Evolutionary conservation across 2,329 filamentous ascomycete genomes (phyloP), one percentile per base, ranked within the genome.

Genomic region (Thyridium curvatum): DNA sequence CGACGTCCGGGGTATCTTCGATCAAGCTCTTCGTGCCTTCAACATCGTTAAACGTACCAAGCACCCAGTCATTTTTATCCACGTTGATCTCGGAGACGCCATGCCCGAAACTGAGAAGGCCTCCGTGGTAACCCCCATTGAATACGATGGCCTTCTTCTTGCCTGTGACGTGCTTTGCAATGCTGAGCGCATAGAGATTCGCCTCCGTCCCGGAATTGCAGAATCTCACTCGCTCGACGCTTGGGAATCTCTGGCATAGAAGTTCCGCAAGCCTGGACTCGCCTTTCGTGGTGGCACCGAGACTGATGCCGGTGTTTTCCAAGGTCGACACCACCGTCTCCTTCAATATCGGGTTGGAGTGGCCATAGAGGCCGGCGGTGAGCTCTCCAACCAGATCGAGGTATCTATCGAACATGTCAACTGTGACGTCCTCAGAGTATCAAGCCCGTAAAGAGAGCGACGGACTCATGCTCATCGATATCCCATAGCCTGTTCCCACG

Each of bases 131-230:
- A 0, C 61, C 72, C 1, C 65, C 64, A 0, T 52, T 52, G 40
- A 77, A 78, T 3, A 73, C 72, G 0, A 75, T 51, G 1, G 77
- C 61, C 52, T 69, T 71, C 14, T 57, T 58, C 28, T 65, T 66
- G 1, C 55, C 52, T 4, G 62, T 65, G 36, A 61, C 75, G 14
- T 59, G 59, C 9, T 71, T 65, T 1, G 77, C 78, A 2, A 65
- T 68, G 4, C 69, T 71, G 2, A 84, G 51, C 3, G 77, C 77
- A 50, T 79, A 72, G 5, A 77, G 62, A 37, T 78, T 83, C 4
- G 78, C 77, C 53, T 84, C 80, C 0, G 80, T 84, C 3, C 80
- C 80, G 0, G 76, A 80, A 54, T 83, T 84, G 32, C 73, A 69
- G 54, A 84, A 82, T 2, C 80, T 66, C 4, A 82, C 58, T 12